phyloP scores from a whole-genome alignment of 2,329 filamentous ascomycete species.

The Claviceps humidiphila region DNA sequence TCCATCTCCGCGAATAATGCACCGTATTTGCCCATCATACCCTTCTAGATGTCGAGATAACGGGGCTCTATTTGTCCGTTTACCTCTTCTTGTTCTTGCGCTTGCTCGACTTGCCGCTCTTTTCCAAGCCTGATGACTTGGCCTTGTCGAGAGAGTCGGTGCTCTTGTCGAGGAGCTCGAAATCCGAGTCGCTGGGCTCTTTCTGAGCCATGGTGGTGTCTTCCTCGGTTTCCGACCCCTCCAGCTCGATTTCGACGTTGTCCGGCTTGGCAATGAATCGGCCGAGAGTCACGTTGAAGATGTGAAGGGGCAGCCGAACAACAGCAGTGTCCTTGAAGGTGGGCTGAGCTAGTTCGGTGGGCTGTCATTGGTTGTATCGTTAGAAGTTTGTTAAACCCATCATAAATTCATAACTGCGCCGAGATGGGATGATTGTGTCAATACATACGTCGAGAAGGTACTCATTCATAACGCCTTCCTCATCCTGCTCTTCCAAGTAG shows the following conservation, averaged over 20 bases:
- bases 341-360: conserved; percentile 65
- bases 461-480: conserved; percentile 71
- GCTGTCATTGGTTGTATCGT: conserved; percentile 31
- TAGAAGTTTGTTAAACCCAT: conserved; percentile 5
- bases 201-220: conserved; percentile 37
- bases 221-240: conserved; percentile 27
- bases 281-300: conserved; percentile 45
- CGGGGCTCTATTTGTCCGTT: neutral
- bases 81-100: conserved; percentile 7
- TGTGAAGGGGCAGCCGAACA: conserved; percentile 62
- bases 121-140: conserved; percentile 36
- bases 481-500: conserved; percentile 83
- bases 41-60: neutral
- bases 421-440: neutral
- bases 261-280: conserved; percentile 31
- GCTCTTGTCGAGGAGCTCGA: conserved; percentile 50
- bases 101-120: conserved; percentile 15
- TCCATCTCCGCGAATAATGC: neutral
- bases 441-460: conserved; percentile 73
- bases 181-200: conserved; percentile 46
- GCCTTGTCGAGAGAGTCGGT: conserved; percentile 39
- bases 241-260: conserved; percentile 20
- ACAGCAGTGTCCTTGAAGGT: conserved; percentile 73
- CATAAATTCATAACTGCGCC: neutral
- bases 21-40: neutral